Percentiles rank a stretch among this genome's conserved stretches.
Conservation (phyloP, 2,329 filamentous ascomycete species). For the Fusarium gaditjirri region DNA sequence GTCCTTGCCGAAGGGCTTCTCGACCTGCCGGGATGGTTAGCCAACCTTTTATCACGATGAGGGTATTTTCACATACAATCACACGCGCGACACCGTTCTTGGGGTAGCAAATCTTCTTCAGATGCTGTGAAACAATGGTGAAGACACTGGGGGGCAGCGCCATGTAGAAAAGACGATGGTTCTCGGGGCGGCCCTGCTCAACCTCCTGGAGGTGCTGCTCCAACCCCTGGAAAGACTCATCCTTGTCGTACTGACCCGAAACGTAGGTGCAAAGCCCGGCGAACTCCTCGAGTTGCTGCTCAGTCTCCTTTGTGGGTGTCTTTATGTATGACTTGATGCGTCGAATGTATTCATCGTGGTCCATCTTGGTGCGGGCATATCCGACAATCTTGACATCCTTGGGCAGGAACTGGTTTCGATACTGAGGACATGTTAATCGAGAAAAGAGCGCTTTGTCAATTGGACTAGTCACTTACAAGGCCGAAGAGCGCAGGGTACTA, state of each 20-base stretch:
- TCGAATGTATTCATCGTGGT: conserved; percentile 93
- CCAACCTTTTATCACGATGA: neutral
- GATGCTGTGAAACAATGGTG: conserved; percentile 94
- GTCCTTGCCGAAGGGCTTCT: conserved; percentile 99
- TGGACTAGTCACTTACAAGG: conserved; percentile 73
- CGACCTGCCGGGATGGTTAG: conserved; percentile 70
- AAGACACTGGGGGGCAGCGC: conserved; percentile 97
- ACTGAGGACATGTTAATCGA: conserved; percentile 62
- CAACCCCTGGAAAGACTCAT: conserved; percentile 89
- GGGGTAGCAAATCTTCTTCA: conserved; percentile 98
- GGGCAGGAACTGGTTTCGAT: conserved; percentile 97
- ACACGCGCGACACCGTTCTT: conserved; percentile 89
- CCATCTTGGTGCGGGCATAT: conserved; percentile 99
- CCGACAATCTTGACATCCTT: conserved; percentile 97
- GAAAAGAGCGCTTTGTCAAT: neutral
- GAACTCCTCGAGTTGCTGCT: conserved; percentile 94
- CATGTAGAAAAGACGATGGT: conserved; percentile 98
- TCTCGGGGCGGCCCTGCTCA: conserved; percentile 83
- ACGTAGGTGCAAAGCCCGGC: conserved; percentile 89
- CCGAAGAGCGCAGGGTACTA: conserved; percentile 98
- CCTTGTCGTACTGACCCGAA: conserved; percentile 97
- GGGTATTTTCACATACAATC: conserved; percentile 69
- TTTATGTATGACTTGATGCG: conserved; percentile 99
- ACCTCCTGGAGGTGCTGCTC: conserved; percentile 87
- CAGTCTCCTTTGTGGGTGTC: conserved; percentile 95